Evolutionary conservation across 345 rosid genomes (phyloP).

Genomic region (Salix udensis): DNA sequence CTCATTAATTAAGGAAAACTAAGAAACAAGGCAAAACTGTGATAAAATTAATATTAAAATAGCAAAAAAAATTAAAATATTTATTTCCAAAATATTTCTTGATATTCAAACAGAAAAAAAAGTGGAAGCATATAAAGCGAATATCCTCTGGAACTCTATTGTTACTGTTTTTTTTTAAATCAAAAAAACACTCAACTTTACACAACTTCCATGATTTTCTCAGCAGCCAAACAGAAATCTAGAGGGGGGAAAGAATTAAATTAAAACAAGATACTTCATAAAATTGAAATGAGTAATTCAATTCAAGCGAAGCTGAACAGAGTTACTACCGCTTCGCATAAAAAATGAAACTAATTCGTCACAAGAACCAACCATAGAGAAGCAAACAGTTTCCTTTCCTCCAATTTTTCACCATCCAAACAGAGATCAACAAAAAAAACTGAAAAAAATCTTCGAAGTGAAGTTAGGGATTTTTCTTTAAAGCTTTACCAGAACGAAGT

Average conservation of each 20-base stretch:
- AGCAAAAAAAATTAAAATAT: not conserved
- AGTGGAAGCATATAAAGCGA: not conserved
- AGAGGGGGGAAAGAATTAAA: not conserved
- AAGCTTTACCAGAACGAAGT: constrained; percentile 71
- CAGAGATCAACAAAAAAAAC: not conserved
- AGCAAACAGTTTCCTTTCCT: not conserved
- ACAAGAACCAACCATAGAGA: not conserved
- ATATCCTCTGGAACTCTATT: not conserved
- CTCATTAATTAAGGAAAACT: not conserved
- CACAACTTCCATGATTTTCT: not conserved
- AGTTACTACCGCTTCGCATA: not conserved
- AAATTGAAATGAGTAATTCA: not conserved
- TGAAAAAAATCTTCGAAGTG: not conserved
- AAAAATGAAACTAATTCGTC: not conserved
- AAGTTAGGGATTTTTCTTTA: not conserved
- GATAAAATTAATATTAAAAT: not conserved
- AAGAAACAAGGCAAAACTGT: not conserved
- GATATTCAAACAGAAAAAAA: not conserved
- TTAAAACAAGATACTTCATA: not conserved
- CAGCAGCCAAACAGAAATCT: constrained; percentile 8
- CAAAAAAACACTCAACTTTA: not conserved
- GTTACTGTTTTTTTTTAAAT: not conserved
- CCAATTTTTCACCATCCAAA: not conserved
- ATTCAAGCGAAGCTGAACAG: not conserved
- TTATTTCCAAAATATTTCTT: not conserved